Evolutionary conservation across 257 asterid genomes (phyloP).

Genomic region (Marsdenia floribunda): DNA sequence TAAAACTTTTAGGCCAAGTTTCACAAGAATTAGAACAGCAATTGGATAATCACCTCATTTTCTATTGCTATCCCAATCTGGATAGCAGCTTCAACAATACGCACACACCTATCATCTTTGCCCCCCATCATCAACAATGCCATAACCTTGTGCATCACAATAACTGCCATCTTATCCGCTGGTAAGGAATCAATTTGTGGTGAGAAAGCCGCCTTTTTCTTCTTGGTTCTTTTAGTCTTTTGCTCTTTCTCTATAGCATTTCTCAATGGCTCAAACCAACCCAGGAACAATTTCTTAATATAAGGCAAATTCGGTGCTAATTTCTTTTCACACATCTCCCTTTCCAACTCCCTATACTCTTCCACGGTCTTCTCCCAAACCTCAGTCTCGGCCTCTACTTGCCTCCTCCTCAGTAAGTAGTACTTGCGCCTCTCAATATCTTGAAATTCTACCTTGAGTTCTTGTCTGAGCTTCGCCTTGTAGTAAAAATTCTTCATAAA

Average conservation of each 20-base stretch:
- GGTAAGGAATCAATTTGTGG: slow-evolving; percentile 70
- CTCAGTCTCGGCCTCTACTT: slow-evolving; percentile 78
- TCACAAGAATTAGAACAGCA: neutral
- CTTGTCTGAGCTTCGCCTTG: slow-evolving; percentile 39
- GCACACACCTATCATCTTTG: slow-evolving; percentile 67
- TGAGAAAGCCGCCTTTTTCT: slow-evolving; percentile 59
- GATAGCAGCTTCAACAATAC: slow-evolving; percentile 84
- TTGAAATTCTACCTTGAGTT: slow-evolving; percentile 51
- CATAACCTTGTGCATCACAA: slow-evolving; percentile 94
- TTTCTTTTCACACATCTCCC: slow-evolving; percentile 90
- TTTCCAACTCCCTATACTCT: slow-evolving; percentile 80
- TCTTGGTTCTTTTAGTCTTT: slow-evolving; percentile 47
- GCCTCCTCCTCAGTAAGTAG: slow-evolving; percentile 60
- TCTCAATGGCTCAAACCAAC: slow-evolving; percentile 90
- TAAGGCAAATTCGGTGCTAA: slow-evolving; percentile 88
- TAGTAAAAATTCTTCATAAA: slow-evolving; percentile 60
- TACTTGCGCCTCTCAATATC: slow-evolving; percentile 81
- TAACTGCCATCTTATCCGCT: slow-evolving; percentile 89
- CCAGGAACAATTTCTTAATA: slow-evolving; percentile 68
- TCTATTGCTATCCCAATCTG: slow-evolving; percentile 83
- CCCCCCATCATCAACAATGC: slow-evolving; percentile 89
- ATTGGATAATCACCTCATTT: slow-evolving; percentile 61
- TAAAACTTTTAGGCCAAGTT: neutral
- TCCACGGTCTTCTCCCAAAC: slow-evolving; percentile 93
- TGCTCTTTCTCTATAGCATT: slow-evolving; percentile 77